Base-by-base conservation (phyloP, 106 monocot species). In the Cymbidium sinense region DNA sequence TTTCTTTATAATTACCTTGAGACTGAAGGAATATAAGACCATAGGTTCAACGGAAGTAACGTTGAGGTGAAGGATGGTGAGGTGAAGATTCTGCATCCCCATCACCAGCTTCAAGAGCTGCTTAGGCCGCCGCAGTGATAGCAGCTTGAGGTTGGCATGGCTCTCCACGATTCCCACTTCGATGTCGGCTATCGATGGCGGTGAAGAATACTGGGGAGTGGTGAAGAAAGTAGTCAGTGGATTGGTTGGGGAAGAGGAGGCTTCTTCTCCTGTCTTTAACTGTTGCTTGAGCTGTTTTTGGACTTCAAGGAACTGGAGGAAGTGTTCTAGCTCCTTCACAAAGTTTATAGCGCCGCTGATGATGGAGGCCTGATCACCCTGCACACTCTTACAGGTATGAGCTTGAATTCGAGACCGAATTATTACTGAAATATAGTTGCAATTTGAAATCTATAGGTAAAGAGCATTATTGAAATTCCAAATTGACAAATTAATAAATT, bases 301-400 rank as follows among this genome's bases (percentile, higher is more conserved):
- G 30, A 85, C 79, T 43, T 90, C 81, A 1, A 90, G 83, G 1
- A 83, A 87, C 55, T 86, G 90, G 18, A 87, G 83, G 25, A 85
- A 87, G 43, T 87, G 87, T 67, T 90, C 90, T 13, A 90, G 90
- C 43, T 90, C 87, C 50, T 85, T 90, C 28, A 90, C 87, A 28
- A 83, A 90, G 74, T 90, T 90, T 72, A 90, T 90, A 11, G 90
- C 90, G n/a, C 90, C 85, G n/a, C 85, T 87, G 1, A 90, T 80
- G 20, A 87, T 87, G 13, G 90, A 90, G 52, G 90, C 90, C 77
- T 90, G 90, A 82, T 90, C 90, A 20, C 87, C 87, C 90, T 90
- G 75, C 11, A 30, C 15, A 47, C 43, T 10, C 11, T 43, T 10
- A 43, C 43, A 43, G 43, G 43, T 43, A 43, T 7, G 37, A 39